These are phyloP conservation scores for Plasmodium blacklocki DNA, from an alignment of 169 alveolate species.

Conservation along the genomic window DNA sequence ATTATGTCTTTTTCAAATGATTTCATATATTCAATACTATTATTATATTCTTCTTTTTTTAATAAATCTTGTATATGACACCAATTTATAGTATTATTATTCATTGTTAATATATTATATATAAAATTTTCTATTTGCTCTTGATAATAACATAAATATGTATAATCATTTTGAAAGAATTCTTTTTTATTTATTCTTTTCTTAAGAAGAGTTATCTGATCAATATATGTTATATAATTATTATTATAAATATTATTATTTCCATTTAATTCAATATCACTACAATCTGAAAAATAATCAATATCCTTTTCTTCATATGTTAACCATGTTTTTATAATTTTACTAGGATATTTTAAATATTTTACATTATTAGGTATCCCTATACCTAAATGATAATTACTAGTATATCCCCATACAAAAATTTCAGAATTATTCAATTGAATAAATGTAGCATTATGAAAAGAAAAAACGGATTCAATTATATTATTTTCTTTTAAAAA, in stretches of 20 bases:
- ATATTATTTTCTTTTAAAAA: conserved; percentile 59
- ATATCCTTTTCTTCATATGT: conserved; percentile 32
- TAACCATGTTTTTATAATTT: conserved; percentile 63
- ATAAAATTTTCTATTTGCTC: conserved; percentile 63
- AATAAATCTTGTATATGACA: conserved; percentile 77
- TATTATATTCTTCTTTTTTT: conserved; percentile 80
- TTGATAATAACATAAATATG: conserved; percentile 28
- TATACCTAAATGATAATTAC: conserved; percentile 81
- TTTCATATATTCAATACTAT: conserved; percentile 77
- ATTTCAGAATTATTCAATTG: conserved; percentile 76
- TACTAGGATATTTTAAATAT: conserved; percentile 78
- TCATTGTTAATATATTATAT: conserved; percentile 26
- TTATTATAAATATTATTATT: not conserved
- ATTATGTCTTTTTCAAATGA: conserved; percentile 82
- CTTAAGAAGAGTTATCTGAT: conserved; percentile 22
- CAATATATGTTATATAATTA: not conserved
- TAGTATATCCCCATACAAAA: conserved; percentile 82
- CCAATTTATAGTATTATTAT: conserved; percentile 77
- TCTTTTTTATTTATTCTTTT: conserved; percentile 4
- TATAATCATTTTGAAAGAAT: conserved; percentile 22
- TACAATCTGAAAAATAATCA: conserved; percentile 32
- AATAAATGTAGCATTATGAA: conserved; percentile 7
- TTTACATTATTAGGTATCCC: conserved; percentile 73
- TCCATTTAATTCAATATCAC: not conserved
- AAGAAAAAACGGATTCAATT: conserved; percentile 18